Evolutionary conservation across 441 rosid genomes (phyloP).

Genomic region (Rhodomyrtus psidioides): DNA sequence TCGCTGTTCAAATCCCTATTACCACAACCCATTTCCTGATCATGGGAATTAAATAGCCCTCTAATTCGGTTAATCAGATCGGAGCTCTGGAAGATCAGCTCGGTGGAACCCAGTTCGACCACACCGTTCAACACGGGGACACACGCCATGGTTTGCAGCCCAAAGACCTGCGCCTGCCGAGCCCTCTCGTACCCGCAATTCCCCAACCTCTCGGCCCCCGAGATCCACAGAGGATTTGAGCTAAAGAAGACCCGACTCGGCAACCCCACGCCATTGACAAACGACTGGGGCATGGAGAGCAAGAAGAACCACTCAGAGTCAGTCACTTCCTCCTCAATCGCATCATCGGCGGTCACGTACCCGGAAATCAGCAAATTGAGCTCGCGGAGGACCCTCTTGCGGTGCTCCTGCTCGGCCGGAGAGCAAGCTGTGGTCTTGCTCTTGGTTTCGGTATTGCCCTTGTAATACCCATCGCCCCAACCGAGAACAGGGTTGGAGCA

Average conservation of each 20-base stretch:
- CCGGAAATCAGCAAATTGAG: not conserved
- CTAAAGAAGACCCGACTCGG: not conserved
- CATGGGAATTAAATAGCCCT: not conserved
- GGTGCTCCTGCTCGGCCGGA: not conserved
- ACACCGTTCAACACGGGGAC: not conserved
- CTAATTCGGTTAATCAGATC: not conserved
- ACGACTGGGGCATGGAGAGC: not conserved
- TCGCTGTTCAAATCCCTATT: not conserved
- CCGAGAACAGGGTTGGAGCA: not conserved
- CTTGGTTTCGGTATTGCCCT: not conserved
- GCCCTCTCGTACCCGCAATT: not conserved
- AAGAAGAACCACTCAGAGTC: conserved; percentile 1
- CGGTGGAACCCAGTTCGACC: not conserved
- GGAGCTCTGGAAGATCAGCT: not conserved
- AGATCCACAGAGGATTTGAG: not conserved
- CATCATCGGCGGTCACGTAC: not conserved
- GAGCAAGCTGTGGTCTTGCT: not conserved
- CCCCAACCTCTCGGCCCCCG: not conserved
- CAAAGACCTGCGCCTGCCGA: not conserved
- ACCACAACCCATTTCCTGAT: not conserved
- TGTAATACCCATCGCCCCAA: not conserved
- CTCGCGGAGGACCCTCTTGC: not conserved
- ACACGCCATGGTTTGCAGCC: not conserved
- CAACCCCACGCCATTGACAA: not conserved
- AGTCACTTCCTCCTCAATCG: not conserved